Evolutionary conservation across 345 rosid species (phyloP).

Genomic region (Populus alba): DNA sequence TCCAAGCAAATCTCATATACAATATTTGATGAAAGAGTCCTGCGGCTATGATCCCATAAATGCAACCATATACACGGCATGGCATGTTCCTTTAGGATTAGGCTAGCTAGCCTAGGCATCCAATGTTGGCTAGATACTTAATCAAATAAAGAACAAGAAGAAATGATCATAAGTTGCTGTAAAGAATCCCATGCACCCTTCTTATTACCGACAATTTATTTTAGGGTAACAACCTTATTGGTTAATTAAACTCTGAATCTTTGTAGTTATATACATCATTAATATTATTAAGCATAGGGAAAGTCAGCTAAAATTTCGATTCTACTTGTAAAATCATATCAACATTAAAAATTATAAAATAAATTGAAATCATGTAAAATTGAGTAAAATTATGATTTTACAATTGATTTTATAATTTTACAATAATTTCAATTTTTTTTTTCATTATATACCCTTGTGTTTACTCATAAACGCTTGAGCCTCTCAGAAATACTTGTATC

Average conservation of each 20-base stretch:
- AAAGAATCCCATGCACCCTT: not conserved
- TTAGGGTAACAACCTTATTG: not conserved
- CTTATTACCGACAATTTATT: not conserved
- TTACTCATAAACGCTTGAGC: not conserved
- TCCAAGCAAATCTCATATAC: too few relatives aligned
- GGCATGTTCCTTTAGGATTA: not conserved
- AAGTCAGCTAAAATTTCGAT: too few relatives aligned
- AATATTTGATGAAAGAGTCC: too few relatives aligned
- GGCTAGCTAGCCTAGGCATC: not conserved
- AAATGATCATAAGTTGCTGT: not conserved
- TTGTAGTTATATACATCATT: not conserved
- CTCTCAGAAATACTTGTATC: rapidly evolving
- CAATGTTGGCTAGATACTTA: not conserved
- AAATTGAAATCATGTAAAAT: too few relatives aligned
- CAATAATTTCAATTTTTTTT: too few relatives aligned
- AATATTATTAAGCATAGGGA: not conserved
- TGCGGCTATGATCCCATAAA: too few relatives aligned
- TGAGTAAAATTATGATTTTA: too few relatives aligned
- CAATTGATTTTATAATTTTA: too few relatives aligned
- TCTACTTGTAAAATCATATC: too few relatives aligned
- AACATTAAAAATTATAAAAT: too few relatives aligned
- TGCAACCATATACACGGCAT: not conserved
- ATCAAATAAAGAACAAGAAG: not conserved
- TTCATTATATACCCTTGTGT: not conserved
- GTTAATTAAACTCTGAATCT: not conserved